These are phyloP conservation scores for Penstemon newberryi DNA, from an alignment of 257 asterid species.

Conservation along the genomic window DNA sequence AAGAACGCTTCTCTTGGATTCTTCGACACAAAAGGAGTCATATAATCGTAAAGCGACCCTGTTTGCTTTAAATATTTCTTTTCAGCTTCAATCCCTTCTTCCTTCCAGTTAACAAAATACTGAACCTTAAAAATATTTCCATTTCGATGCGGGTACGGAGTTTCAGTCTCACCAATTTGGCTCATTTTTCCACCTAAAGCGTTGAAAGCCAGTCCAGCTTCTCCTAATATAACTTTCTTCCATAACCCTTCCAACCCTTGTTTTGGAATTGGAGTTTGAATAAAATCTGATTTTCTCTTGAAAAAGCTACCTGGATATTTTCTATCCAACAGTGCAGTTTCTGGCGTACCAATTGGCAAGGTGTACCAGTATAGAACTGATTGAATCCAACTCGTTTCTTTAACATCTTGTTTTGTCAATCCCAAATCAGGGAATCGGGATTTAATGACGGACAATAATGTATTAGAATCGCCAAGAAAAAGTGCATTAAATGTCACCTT, in stretches of 20 bases:
- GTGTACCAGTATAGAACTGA: conserved; percentile 49
- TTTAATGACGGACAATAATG: conserved; percentile 31
- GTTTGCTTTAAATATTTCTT: conserved; percentile 21
- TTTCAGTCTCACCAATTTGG: conserved; percentile 21
- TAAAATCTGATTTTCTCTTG: conserved; percentile 18
- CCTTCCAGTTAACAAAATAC: conserved; percentile 28
- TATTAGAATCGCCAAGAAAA: conserved; percentile 44
- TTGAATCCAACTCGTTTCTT: conserved; percentile 62
- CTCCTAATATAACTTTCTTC: background rate
- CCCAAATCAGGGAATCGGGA: conserved; percentile 42
- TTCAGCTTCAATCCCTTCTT: conserved; percentile 6
- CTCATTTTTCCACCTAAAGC: conserved; percentile 37
- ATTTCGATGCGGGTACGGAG: conserved; percentile 37
- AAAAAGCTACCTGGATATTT: background rate
- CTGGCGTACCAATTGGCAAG: conserved; percentile 37
- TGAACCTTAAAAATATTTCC: conserved; percentile 35
- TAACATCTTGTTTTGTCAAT: conserved; percentile 36
- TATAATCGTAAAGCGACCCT: conserved; percentile 8
- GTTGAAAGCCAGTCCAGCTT: conserved; percentile 16
- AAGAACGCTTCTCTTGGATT: conserved; percentile 27
- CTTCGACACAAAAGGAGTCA: conserved; percentile 31
- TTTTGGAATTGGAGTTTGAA: conserved; percentile 7
- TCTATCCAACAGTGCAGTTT: conserved; percentile 24
- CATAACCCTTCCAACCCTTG: background rate
- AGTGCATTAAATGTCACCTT: conserved; percentile 44